Evolutionary conservation across 2,329 filamentous ascomycete genomes (phyloP).

Genomic region (Trichophyton benhamiae): DNA sequence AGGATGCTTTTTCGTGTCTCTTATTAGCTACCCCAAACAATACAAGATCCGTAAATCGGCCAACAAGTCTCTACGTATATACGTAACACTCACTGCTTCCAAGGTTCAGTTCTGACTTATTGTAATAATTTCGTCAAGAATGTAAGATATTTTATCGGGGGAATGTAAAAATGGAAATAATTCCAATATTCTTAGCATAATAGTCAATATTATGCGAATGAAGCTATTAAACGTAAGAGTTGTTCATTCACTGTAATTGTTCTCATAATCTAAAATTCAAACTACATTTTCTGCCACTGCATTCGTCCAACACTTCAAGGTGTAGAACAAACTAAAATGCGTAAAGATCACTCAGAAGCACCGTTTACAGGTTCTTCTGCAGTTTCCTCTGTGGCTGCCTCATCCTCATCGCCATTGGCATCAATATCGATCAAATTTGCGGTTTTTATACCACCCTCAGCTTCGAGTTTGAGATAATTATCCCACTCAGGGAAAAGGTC

Average conservation of each 20-base stretch:
- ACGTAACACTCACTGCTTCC: not conserved
- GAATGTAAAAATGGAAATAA: not conserved
- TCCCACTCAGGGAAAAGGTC: slow-evolving; percentile 97
- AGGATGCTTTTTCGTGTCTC: not conserved
- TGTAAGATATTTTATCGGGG: too few relatives aligned
- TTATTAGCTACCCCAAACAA: not conserved
- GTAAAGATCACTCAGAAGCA: not conserved
- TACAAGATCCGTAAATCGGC: not conserved
- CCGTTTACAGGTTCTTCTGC: slow-evolving; percentile 21
- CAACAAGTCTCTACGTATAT: not conserved
- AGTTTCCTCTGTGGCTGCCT: slow-evolving; percentile 23
- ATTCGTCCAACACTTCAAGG: not conserved
- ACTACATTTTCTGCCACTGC: not conserved
- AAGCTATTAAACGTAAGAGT: not conserved
- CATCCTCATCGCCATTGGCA: slow-evolving; percentile 20
- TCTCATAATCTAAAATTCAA: slow-evolving; percentile 3
- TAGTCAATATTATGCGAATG: not conserved
- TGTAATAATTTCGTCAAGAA: too few relatives aligned
- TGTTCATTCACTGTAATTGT: not conserved
- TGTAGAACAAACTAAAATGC: not conserved
- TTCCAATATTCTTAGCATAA: not conserved
- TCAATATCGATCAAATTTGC: slow-evolving; percentile 32
- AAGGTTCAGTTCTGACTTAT: not conserved
- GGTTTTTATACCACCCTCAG: slow-evolving; percentile 43
- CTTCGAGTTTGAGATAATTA: slow-evolving; percentile 71